A percentile compares a stretch with the other conserved stretches of the same genome.
Evolutionary conservation across 2,329 filamentous ascomycete species (phyloP).

Genomic region (Scedosporium apiospermum): DNA sequence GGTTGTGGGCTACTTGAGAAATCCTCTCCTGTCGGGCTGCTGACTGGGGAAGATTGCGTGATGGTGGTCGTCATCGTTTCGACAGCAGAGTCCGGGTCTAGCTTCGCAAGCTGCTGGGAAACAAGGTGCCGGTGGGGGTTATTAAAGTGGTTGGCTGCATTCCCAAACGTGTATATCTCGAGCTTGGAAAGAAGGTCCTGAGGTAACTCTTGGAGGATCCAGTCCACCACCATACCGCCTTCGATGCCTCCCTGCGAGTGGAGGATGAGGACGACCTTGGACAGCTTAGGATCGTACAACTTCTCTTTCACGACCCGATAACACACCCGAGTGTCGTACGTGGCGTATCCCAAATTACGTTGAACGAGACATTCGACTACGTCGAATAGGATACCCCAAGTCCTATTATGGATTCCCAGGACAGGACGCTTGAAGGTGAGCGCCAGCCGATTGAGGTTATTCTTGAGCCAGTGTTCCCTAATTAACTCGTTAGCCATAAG

Average conservation of each 20-base stretch:
- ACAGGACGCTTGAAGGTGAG: constrained; percentile 63
- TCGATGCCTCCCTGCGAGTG: constrained; percentile 75
- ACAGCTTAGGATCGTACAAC: constrained; percentile 50
- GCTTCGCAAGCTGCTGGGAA: constrained; percentile 24
- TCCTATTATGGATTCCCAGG: constrained; percentile 66
- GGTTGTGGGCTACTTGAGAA: neutral
- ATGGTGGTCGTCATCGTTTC: constrained; percentile 22
- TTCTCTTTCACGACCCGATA: constrained; percentile 52
- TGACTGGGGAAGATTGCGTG: constrained; percentile 12
- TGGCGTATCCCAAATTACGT: constrained; percentile 64
- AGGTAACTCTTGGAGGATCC: constrained; percentile 63
- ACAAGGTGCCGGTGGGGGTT: constrained; percentile 51
- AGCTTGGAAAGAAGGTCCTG: constrained; percentile 57
- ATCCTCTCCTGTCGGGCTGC: neutral
- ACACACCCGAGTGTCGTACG: constrained; percentile 54
- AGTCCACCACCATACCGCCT: constrained; percentile 63
- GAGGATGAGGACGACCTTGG: constrained; percentile 63
- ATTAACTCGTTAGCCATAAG: constrained; percentile 9
- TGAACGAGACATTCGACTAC: constrained; percentile 70
- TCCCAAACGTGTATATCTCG: constrained; percentile 72
- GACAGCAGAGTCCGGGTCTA: constrained; percentile 19
- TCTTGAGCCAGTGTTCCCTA: constrained; percentile 57
- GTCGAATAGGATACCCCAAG: constrained; percentile 66
- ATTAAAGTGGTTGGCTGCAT: constrained; percentile 73
- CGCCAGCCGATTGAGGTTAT: constrained; percentile 61